A percentile compares a stretch with the other conserved stretches of the same genome.
These are phyloP conservation scores for Pleurostoma richardsiae DNA, from an alignment of 2,329 filamentous ascomycete species.

Conservation along the genomic window DNA sequence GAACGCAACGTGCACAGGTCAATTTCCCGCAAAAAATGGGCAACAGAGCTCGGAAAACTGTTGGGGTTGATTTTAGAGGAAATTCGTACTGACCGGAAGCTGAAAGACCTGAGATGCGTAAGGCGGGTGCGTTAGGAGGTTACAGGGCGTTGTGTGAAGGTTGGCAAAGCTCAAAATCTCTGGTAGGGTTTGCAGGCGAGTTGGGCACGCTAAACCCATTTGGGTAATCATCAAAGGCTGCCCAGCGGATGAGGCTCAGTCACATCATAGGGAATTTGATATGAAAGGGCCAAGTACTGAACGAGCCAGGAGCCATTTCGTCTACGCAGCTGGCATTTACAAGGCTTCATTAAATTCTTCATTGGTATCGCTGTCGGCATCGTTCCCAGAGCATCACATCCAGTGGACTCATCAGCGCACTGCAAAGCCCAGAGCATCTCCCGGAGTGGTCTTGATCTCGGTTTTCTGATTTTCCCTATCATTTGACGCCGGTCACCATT, in stretches of 20 bases:
- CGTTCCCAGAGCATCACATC: slow-evolving; percentile 11
- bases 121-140: neutral
- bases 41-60: neutral
- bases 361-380: too few relatives aligned
- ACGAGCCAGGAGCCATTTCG: too few relatives aligned
- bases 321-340: too few relatives aligned
- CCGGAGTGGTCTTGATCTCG: slow-evolving; percentile 15
- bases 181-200: slow-evolving; percentile 38
- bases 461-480: slow-evolving; percentile 57
- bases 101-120: neutral
- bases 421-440: slow-evolving; percentile 5
- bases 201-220: slow-evolving; percentile 27
- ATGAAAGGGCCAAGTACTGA: too few relatives aligned
- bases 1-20: neutral
- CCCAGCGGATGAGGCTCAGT: too few relatives aligned
- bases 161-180: neutral
- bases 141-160: slow-evolving; percentile 29
- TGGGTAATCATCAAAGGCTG: slow-evolving; percentile 29
- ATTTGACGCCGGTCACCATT: slow-evolving; percentile 59
- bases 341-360: too few relatives aligned
- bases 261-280: too few relatives aligned
- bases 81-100: too few relatives aligned
- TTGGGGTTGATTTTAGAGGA: neutral
- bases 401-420: slow-evolving; percentile 28
- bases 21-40: neutral